Conservation (phyloP, 345 rosid species). For the Isatis tinctoria region DNA sequence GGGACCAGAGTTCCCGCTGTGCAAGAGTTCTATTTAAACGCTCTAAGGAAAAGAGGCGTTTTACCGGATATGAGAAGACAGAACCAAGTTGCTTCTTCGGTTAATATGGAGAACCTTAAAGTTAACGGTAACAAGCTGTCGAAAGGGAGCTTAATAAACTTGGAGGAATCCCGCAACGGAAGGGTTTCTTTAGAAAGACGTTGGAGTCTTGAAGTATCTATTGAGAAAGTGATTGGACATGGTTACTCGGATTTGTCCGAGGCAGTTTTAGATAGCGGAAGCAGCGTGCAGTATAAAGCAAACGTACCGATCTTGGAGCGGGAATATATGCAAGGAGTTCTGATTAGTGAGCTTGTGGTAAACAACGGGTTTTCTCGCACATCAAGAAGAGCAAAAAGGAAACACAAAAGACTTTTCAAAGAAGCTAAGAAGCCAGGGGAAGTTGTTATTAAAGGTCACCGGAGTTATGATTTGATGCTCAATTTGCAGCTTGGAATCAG, state of each 20-base stretch:
- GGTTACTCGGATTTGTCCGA: slow-evolving; percentile 60
- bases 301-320: slow-evolving; percentile 73
- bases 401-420: slow-evolving; percentile 62
- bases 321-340: slow-evolving; percentile 97
- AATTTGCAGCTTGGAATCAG: slow-evolving; percentile 96
- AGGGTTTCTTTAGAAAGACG: slow-evolving; percentile 85
- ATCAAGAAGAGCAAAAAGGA: slow-evolving; percentile 73
- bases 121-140: slow-evolving; percentile 47
- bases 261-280: slow-evolving; percentile 39
- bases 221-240: slow-evolving; percentile 92
- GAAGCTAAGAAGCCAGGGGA: slow-evolving; percentile 94
- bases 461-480: slow-evolving; percentile 97
- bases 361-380: slow-evolving; percentile 55
- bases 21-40: slow-evolving; percentile 73
- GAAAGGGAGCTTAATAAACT: slow-evolving; percentile 65
- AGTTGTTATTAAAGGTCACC: slow-evolving; percentile 90
- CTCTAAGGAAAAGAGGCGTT: slow-evolving; percentile 79
- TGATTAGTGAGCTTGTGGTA: slow-evolving; percentile 84
- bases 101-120: slow-evolving; percentile 60
- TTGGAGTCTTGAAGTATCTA: slow-evolving; percentile 97
- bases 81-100: slow-evolving; percentile 62
- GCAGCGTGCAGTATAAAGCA: slow-evolving; percentile 36
- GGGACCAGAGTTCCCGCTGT: slow-evolving; percentile 69
- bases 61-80: slow-evolving; percentile 78
- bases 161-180: slow-evolving; percentile 69